A percentile compares a stretch with the other conserved stretches of the same genome.
Evolutionary conservation across 2,329 filamentous ascomycete genomes (phyloP).

Genomic region (Aspergillus arachidicola): DNA sequence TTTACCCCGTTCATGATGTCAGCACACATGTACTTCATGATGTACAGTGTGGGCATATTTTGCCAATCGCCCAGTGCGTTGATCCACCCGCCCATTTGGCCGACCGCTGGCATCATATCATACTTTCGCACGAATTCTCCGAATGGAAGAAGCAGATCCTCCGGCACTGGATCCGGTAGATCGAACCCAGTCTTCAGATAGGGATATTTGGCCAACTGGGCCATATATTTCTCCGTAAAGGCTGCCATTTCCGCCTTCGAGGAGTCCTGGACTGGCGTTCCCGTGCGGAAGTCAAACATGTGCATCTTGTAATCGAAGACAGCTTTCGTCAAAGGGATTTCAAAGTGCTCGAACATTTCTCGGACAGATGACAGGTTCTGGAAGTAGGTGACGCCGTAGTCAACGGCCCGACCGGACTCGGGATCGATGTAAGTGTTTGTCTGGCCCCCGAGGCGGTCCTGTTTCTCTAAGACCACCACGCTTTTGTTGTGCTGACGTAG

Average conservation of each 20-base stretch:
- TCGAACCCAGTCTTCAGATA: not conserved
- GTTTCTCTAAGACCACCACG: conserved; percentile 30
- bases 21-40: not conserved
- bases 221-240: conserved; percentile 2
- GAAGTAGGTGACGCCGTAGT: conserved; percentile 32
- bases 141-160: not conserved
- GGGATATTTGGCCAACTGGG: not conserved
- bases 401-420: conserved; percentile 20
- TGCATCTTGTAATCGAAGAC: not conserved
- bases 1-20: not conserved
- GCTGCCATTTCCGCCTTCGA: conserved; percentile 7
- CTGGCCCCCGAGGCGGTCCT: conserved; percentile 30
- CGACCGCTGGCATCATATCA: not conserved
- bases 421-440: conserved; percentile 28
- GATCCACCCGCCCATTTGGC: not conserved
- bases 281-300: conserved; percentile 4
- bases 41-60: not conserved
- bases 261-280: not conserved
- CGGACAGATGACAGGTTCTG: conserved; percentile 22
- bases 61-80: not conserved
- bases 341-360: conserved; percentile 27
- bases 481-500: conserved; percentile 28
- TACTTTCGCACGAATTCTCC: not conserved
- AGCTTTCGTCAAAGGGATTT: conserved; percentile 13
- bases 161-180: not conserved